phyloP scores from a whole-genome alignment of 345 rosid genomes.

The Salix purpurea region DNA sequence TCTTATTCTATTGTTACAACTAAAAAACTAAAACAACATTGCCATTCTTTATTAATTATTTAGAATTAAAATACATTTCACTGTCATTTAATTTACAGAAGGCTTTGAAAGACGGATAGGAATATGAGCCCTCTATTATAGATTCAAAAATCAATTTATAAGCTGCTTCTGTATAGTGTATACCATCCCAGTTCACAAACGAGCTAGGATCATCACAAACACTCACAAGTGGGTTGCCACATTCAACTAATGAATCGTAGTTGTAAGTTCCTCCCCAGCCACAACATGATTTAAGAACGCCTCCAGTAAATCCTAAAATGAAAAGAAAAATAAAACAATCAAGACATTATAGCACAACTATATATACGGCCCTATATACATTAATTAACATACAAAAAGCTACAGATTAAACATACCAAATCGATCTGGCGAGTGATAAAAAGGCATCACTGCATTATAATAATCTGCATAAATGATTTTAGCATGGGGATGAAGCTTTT shows the following conservation, averaged over 20 bases:
- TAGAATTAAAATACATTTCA: neutral
- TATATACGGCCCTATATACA: no score
- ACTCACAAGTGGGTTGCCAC: constrained; percentile 22
- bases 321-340: no score
- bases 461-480: constrained; percentile 53
- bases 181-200: constrained; percentile 47
- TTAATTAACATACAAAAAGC: neutral
- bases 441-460: constrained; percentile 41
- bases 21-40: no score
- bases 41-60: neutral
- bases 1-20: no score
- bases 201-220: constrained; percentile 33
- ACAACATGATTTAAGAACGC: neutral
- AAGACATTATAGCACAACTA: no score
- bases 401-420: constrained; percentile 25
- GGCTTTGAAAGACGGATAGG: neutral
- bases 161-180: constrained; percentile 35
- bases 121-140: neutral
- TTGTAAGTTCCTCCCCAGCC: constrained; percentile 39
- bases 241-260: constrained; percentile 16
- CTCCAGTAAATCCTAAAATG: neutral
- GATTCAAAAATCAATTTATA: constrained; percentile 16
- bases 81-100: neutral
- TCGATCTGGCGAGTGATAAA: constrained; percentile 32
- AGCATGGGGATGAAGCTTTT: constrained; percentile 24